Base-by-base conservation (phyloP, 352 stramenopile genomes). In the Phytophthora hybrid region DNA sequence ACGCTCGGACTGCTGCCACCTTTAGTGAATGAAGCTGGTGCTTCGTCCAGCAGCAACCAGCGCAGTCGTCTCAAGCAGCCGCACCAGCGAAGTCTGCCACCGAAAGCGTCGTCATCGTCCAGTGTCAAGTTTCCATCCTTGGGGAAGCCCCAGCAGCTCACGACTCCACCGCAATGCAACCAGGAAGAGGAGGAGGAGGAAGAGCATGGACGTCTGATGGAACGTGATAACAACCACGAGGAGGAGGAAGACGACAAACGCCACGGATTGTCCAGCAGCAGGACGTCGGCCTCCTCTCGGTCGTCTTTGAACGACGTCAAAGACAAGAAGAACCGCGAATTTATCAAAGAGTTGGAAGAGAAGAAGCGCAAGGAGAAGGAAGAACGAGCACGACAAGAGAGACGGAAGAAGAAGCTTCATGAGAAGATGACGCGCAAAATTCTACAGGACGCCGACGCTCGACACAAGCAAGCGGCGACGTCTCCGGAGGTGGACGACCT, bases 351-450 rank as follows among this genome's bases (percentile, higher is more conserved):
- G 14, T 66, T 94, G 6, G 88, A 93, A 73, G 84, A 92, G 34
- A 90, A 92, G 58, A 93, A 92, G 72, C 67, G 78, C 3, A 82
- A 84, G n/a, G 80, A 92, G 63, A 88, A 86, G 21, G 82, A 92
- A 46, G 76, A 85, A 1, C 76, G 83, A 34, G 77, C 58, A 14
- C 74, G 75, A 47, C 63, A 87, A 16, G 79, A 90, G 51, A 66
- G 74, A 52, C 76, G 87, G 13, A 82, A 89, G 59, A 79, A 87
- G 32, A 89, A 90, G 26, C 73, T 85, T 21, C 87, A 91, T 23
- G 76, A 86, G 31, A 93, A 94, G 58, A 76, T 81, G 53, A 87
- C 72, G 5, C 66, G 74, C 16, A 90, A 87, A 63, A 83, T 93
- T 11, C 64, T 91, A 16, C 59, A 86, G 14, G 74, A 88, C 18